Base-by-base conservation (phyloP, 768 basidiomycete species). In the Serendipita vermifera region DNA sequence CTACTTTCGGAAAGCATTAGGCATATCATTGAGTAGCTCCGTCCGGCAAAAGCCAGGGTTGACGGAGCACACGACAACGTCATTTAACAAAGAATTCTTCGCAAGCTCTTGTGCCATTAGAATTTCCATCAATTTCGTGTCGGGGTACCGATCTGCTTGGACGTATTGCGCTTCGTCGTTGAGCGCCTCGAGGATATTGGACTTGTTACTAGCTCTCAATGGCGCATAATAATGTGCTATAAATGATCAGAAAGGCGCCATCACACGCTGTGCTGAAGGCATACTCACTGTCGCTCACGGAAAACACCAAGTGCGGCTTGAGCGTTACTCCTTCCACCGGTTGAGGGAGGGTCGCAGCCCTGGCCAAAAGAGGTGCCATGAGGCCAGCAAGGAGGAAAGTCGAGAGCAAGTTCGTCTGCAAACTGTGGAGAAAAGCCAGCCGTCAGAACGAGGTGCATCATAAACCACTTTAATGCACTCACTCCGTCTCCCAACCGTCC, bases 401-500 rank as follows among this genome's bases (percentile, higher is more conserved):
- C n/a, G 38, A 35, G 27, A 59, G 55, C 33, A 43, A 22, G 38
- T 59, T 59, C 13, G 57, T 55, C 29, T 59, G 55, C 5, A 59
- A 31, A 2, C 55, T 57, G 33, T 3, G 1, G 3, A 22, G 15
- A 17, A 15, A 14, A 5, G 2, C n/a, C 20, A 6, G 11, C 38
- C 40, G 46, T n/a, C n/a, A n/a, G n/a, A n/a, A 13, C 33, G 20
- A 43, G n/a, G 6, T n/a, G 9, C 35, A 9, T 4, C 5, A 6
- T 20, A 13, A 54, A 39, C 24, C 22, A 27, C 14, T 17, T 33
- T n/a, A 31, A 11, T 13, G 39, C 29, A 51, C 58, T n/a, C 17
- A 59, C 59, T 29, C 36, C 17, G 38, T 33, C 38, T 60, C 59
- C 46, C 54, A 60, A 13, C 58, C 59, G 46, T 58, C 38, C 5